These are phyloP conservation scores for Eucalyptus sp. DNA, from an alignment of 345 rosid species.

Conservation along the genomic window DNA sequence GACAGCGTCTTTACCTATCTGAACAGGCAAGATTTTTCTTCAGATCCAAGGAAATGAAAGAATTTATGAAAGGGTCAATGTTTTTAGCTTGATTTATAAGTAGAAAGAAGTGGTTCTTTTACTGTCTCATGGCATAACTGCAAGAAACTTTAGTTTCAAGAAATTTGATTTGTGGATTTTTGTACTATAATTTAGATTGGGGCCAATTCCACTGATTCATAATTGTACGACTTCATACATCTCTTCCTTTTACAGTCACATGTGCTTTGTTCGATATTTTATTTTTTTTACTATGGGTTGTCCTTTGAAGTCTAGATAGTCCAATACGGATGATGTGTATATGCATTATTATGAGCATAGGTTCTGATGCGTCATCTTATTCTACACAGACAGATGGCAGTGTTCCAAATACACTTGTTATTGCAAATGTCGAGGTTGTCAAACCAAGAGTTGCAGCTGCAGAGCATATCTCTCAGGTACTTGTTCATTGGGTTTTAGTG, in stretches of 20 bases:
- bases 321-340: background rate
- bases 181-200: background rate
- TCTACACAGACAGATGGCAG: slow-evolving; percentile 63
- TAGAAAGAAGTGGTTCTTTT: background rate
- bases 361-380: background rate
- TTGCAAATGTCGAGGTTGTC: slow-evolving; percentile 76
- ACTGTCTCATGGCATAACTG: background rate
- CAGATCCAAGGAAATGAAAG: background rate
- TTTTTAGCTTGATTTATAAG: background rate
- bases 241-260: background rate
- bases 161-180: background rate
- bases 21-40: slow-evolving; percentile 32
- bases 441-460: slow-evolving; percentile 88
- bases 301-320: background rate
- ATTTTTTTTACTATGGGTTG: background rate
- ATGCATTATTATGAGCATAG: background rate
- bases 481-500: background rate
- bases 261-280: background rate
- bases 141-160: background rate
- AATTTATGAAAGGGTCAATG: background rate
- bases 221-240: background rate
- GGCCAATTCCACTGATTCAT: background rate
- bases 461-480: slow-evolving; percentile 79
- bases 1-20: slow-evolving; percentile 60
- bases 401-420: slow-evolving; percentile 80